phyloP scores from a whole-genome alignment of 179 eudicot genomes.

The Nepenthes alata region DNA sequence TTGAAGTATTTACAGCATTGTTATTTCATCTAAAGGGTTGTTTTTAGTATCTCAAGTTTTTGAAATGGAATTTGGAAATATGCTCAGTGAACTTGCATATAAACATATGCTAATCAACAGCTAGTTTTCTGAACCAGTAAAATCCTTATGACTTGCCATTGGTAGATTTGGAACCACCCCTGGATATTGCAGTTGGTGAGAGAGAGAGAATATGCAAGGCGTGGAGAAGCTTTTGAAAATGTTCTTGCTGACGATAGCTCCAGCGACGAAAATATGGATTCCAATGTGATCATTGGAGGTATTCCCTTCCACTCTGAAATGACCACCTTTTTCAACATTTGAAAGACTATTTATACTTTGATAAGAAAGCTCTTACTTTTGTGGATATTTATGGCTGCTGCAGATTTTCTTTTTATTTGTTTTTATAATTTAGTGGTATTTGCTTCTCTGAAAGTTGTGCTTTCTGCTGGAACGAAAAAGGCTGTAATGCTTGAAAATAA shows the following conservation, averaged over 20 bases:
- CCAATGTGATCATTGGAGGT: constrained; percentile 65
- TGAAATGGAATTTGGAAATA: no score
- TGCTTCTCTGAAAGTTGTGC: not conserved
- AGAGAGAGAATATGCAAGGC: constrained; percentile 49
- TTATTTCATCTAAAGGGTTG: no score
- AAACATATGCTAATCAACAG: no score
- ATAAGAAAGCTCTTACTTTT: not conserved
- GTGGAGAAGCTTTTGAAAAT: constrained; percentile 48
- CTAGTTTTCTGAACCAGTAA: no score
- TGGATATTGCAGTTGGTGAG: constrained; percentile 76
- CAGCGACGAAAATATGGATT: constrained; percentile 70
- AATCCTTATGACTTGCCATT: constrained; percentile 9
- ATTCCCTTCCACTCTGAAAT: constrained; percentile 1
- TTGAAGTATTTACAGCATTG: no score
- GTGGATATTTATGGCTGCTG: not conserved
- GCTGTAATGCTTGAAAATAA: no score
- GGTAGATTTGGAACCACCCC: constrained; percentile 95
- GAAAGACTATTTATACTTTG: not conserved
- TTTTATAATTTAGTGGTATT: not conserved
- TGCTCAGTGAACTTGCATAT: no score
- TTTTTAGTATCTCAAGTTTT: no score
- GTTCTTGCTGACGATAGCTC: constrained; percentile 58
- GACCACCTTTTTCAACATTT: not conserved
- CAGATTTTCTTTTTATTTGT: no score
- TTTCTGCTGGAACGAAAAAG: no score